Conservation (phyloP, 164 flowering plant genomes). For the Macadamia tetraphylla region DNA sequence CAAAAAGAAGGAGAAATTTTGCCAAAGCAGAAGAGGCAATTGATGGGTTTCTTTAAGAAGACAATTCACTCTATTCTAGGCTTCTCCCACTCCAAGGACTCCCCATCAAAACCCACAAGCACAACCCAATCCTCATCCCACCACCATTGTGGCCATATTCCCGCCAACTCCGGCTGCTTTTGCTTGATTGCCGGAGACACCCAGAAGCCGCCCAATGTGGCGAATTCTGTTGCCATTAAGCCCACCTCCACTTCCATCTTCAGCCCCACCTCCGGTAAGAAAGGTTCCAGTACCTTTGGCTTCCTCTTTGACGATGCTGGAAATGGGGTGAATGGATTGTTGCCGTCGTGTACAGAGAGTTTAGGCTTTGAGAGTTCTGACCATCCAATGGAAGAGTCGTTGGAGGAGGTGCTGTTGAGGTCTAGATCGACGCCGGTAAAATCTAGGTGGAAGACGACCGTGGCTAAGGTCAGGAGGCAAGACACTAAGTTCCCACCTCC, state of each 20-base stretch:
- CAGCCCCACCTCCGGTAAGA: slow-evolving; percentile 7
- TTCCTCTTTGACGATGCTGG: slow-evolving; percentile 23
- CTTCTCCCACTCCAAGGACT: too few relatives aligned
- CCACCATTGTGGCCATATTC: background rate
- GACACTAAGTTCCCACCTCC: slow-evolving; percentile 49
- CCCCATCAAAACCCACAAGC: background rate
- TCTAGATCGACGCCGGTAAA: background rate
- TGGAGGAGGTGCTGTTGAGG: background rate
- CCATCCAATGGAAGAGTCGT: slow-evolving; percentile 12
- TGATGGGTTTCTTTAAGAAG: too few relatives aligned
- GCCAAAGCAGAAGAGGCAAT: too few relatives aligned
- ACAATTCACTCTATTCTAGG: too few relatives aligned
- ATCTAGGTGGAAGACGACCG: slow-evolving; percentile 5
- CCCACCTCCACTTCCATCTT: background rate
- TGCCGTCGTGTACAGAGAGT: slow-evolving; percentile 58
- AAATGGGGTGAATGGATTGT: slow-evolving; percentile 30
- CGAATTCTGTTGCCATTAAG: slow-evolving; percentile 4
- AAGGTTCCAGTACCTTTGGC: slow-evolving; percentile 19
- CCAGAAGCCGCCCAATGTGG: background rate
- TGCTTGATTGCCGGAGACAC: background rate
- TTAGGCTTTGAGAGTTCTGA: slow-evolving; percentile 59
- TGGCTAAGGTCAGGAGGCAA: slow-evolving; percentile 11
- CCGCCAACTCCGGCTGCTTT: background rate
- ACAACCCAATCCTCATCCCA: background rate
- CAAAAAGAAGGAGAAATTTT: too few relatives aligned